Conservation (phyloP, 352 stramenopile genomes). For the Pythium volutum region DNA sequence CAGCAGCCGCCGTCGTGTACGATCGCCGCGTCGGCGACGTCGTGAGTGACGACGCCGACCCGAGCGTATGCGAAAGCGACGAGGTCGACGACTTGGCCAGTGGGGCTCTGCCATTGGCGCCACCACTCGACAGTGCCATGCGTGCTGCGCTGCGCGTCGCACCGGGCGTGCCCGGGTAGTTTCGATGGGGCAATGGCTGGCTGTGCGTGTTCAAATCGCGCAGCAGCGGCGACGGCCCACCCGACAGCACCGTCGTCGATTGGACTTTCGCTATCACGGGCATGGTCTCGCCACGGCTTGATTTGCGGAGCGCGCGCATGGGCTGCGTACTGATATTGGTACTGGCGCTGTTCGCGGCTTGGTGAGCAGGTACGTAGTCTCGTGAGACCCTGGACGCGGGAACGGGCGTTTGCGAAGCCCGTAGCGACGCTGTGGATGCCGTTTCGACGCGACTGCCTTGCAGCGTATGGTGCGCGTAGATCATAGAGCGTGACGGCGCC, state of each 20-base stretch:
- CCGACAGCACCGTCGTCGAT: neutral
- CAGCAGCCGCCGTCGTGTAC: neutral
- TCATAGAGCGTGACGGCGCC: neutral
- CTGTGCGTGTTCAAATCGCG: slow-evolving; percentile 16
- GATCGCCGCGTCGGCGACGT: slow-evolving; percentile 16
- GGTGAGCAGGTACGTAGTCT: too few relatives aligned
- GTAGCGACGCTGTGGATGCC: neutral
- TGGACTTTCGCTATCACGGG: neutral
- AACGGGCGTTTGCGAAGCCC: slow-evolving; percentile 3
- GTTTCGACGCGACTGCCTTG: slow-evolving; percentile 3
- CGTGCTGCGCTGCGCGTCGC: neutral
- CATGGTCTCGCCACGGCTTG: slow-evolving; percentile 5
- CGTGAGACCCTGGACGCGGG: neutral
- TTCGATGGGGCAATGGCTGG: slow-evolving; percentile 11
- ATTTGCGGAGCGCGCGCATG: slow-evolving; percentile 17
- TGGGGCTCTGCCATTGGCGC: neutral
- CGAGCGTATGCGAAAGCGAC: slow-evolving; percentile 5
- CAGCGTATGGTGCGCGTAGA: slow-evolving; percentile 1
- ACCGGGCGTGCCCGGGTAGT: slow-evolving; percentile 16
- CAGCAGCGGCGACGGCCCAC: neutral
- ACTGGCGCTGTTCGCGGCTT: slow-evolving; percentile 8
- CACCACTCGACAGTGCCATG: neutral
- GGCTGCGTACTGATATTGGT: slow-evolving; percentile 3
- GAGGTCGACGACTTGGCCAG: neutral
- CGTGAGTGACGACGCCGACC: slow-evolving; percentile 5